Evolutionary conservation across 2,329 filamentous ascomycete genomes (phyloP).

Genomic region (Rhynchosporium secalis): DNA sequence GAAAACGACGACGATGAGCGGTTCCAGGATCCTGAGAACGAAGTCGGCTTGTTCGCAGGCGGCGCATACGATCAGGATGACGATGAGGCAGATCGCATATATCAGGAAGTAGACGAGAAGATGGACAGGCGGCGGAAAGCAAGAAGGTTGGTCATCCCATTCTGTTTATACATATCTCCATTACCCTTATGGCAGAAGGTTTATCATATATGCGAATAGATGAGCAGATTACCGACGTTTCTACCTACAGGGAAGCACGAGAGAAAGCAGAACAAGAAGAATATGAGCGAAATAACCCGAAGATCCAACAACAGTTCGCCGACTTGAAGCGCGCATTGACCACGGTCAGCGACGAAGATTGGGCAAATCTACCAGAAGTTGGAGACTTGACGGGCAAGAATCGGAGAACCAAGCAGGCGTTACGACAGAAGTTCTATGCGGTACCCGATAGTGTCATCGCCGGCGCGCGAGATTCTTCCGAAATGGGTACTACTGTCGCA

Average conservation of each 20-base stretch:
- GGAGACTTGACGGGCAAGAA: conserved; percentile 96
- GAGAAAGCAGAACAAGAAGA: conserved; percentile 90
- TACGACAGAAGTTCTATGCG: conserved; percentile 86
- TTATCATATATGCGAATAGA: conserved; percentile 66
- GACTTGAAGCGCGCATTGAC: conserved; percentile 90
- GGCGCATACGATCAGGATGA: conserved; percentile 97
- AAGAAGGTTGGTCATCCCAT: conserved; percentile 70
- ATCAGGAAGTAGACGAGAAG: conserved; percentile 92
- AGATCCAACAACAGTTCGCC: conserved; percentile 96
- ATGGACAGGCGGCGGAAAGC: conserved; percentile 88
- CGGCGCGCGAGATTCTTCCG: conserved; percentile 74
- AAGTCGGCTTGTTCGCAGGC: conserved; percentile 91
- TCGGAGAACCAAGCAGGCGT: conserved; percentile 77
- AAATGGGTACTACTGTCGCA: conserved; percentile 85
- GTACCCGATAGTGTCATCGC: conserved; percentile 95
- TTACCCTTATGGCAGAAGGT: conserved; percentile 52
- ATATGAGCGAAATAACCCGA: conserved; percentile 96
- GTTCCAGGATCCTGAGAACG: conserved; percentile 96
- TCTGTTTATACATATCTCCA: conserved; percentile 30
- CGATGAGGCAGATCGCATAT: conserved; percentile 95
- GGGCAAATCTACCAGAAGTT: conserved; percentile 92
- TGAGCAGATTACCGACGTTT: conserved; percentile 78
- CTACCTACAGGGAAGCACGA: conserved; percentile 81
- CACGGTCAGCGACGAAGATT: conserved; percentile 90
- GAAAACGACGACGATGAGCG: conserved; percentile 71